Base-by-base conservation (phyloP, 148 eudicot species). In the Cornus controversa region DNA sequence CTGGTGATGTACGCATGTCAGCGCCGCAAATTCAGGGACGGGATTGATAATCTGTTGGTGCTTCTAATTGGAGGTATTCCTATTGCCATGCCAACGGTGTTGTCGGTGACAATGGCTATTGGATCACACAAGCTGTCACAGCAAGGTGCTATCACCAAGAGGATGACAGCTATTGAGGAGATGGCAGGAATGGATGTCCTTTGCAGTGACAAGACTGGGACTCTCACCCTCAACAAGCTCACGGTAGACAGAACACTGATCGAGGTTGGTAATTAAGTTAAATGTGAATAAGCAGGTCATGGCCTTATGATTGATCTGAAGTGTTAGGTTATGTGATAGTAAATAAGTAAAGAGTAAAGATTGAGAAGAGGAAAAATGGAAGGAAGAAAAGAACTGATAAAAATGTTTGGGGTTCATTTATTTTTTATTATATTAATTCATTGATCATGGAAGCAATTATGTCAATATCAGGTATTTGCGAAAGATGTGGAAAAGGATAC, bases 181-280 rank as follows among this genome's bases (percentile, higher is more conserved):
- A 92, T 92, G 97, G 97, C 97, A 11, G 97, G 97, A 36, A 92
- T 92, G 97, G 94, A 92, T 72, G 97, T 92, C 29, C 87, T 92
- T n/a, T 92, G 97, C 69, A 92, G 97, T 82, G 97, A 92, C 81
- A 92, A 92, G 84, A 92, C 97, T 13, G 97, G 97, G 37, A 92
- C 97, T 73, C 93, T 92, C 66, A 92, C 97, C 18, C 84, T 92
- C 2, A 92, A 92, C 87, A 91, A 92, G 84, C 92, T 92, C 54
- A 89, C 92, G 31, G 97, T 92, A 8, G 97, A 92, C 84, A 83
- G 81, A 69, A 78, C 11, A 79, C 82, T 91, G 67, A 77, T 91
- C 42, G 97, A 92, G 97, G 95, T 91, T 57, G 47, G 83, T 72
- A 42, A 69, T 67, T 74, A 34, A 45, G 31, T 37, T 27, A 50